A percentile compares a stretch with the other conserved stretches of the same genome.
Conservation (phyloP, 192 early-diverging fungal genomes). For the Backusella sp. region DNA sequence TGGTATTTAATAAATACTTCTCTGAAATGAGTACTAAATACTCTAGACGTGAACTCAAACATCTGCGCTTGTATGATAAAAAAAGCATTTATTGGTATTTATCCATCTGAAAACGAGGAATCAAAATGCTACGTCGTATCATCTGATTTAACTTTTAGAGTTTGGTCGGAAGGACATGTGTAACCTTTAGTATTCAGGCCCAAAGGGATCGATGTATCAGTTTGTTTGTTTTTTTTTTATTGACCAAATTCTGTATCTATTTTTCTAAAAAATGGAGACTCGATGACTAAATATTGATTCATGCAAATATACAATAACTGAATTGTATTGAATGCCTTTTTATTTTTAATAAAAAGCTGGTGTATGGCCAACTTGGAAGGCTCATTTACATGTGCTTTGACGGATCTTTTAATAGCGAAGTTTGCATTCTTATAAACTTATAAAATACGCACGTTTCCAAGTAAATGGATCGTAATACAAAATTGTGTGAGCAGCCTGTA, state of each 20-base stretch:
- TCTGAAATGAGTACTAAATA: no score
- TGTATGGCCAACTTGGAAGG: neutral
- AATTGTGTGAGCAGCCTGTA: conserved; percentile 5
- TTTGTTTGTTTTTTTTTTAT: neutral
- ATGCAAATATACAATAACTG: neutral
- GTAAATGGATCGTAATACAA: neutral
- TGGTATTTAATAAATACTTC: no score
- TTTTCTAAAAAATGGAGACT: neutral
- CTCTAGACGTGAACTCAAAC: no score
- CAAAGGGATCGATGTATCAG: neutral
- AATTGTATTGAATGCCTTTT: neutral
- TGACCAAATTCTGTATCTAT: neutral
- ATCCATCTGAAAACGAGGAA: neutral
- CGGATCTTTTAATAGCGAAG: neutral
- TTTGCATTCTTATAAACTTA: neutral
- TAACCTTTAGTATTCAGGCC: neutral
- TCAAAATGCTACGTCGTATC: neutral
- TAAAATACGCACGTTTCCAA: neutral
- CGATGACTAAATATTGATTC: no score
- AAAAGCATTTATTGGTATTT: neutral
- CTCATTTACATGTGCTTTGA: neutral
- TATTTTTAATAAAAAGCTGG: neutral
- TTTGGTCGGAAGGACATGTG: neutral
- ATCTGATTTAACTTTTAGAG: neutral
- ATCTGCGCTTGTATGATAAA: neutral